These are phyloP conservation scores for Xanthoconium stramineum DNA, from an alignment of 768 basidiomycete species.

Conservation along the genomic window DNA sequence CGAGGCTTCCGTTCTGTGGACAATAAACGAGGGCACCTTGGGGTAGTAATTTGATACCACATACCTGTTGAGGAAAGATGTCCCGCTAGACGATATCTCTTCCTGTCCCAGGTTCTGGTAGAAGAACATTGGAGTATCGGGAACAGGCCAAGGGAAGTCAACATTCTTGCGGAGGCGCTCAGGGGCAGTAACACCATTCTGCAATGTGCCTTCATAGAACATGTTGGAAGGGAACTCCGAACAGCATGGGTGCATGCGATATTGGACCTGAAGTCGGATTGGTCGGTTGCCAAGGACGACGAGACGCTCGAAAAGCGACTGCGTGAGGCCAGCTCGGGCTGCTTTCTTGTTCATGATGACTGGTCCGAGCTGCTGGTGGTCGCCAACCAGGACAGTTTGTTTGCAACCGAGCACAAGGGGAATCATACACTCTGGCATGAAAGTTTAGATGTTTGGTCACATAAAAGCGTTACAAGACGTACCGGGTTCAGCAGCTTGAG, in stretches of 20 bases:
- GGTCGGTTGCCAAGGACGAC: conserved; percentile 94
- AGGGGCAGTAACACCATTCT: conserved; percentile 98
- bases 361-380: conserved; percentile 94
- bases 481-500: conserved; percentile 97
- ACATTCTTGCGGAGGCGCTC: conserved; percentile 97
- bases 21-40: conserved; percentile 4
- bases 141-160: conserved; percentile 98
- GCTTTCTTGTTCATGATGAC: conserved; percentile 99
- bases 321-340: conserved; percentile 95
- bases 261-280: conserved; percentile 98
- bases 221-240: conserved; percentile 99
- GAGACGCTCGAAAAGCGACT: conserved; percentile 96
- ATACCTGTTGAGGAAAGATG: conserved; percentile 93
- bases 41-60: neutral
- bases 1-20: conserved; percentile 86
- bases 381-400: conserved; percentile 96
- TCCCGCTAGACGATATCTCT: conserved; percentile 97
- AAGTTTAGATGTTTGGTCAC: conserved; percentile 8
- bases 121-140: conserved; percentile 99
- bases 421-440: conserved; percentile 90
- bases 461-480: conserved; percentile 14
- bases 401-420: conserved; percentile 97
- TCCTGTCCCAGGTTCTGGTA: conserved; percentile 99
- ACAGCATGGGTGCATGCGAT: conserved; percentile 99
- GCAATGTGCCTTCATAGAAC: conserved; percentile 99